Evolutionary conservation across 768 basidiomycete genomes (phyloP).

Genomic region (Galerina marginata): DNA sequence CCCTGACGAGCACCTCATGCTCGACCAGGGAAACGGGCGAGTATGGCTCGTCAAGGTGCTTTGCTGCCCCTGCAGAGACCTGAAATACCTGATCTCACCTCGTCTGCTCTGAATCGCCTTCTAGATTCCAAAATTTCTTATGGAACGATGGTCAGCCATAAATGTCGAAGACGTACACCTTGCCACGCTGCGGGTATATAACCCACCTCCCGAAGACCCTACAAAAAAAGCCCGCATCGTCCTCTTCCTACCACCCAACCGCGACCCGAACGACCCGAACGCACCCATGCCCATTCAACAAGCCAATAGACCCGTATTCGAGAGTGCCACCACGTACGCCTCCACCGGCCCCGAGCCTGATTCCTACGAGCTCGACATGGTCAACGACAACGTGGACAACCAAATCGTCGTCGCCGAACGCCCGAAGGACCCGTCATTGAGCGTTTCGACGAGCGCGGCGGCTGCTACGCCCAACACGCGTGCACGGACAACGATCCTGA

Average conservation of each 20-base stretch:
- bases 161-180: slow-evolving; percentile 78
- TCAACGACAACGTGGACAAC: slow-evolving; percentile 84
- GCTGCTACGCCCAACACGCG: slow-evolving; percentile 56
- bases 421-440: slow-evolving; percentile 63
- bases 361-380: slow-evolving; percentile 88
- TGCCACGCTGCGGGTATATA: slow-evolving; percentile 85
- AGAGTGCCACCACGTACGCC: slow-evolving; percentile 34
- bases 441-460: slow-evolving; percentile 38
- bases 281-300: slow-evolving; percentile 25
- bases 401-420: slow-evolving; percentile 86
- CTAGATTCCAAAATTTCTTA: slow-evolving; percentile 85
- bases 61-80: slow-evolving; percentile 2
- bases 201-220: slow-evolving; percentile 37
- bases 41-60: slow-evolving; percentile 89
- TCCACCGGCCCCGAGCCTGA: slow-evolving; percentile 53
- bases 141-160: slow-evolving; percentile 85
- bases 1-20: slow-evolving; percentile 83
- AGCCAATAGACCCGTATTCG: slow-evolving; percentile 45
- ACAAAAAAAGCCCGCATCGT: slow-evolving; percentile 65
- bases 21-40: slow-evolving; percentile 73
- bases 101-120: slow-evolving; percentile 3
- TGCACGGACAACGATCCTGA: slow-evolving; percentile 78
- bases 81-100: slow-evolving; percentile 4
- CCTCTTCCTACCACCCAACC: slow-evolving; percentile 67
- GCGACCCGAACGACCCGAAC: slow-evolving; percentile 42